phyloP scores from a whole-genome alignment of 495 filamentous ascomycete species.

The Geoglossum glabrum region DNA sequence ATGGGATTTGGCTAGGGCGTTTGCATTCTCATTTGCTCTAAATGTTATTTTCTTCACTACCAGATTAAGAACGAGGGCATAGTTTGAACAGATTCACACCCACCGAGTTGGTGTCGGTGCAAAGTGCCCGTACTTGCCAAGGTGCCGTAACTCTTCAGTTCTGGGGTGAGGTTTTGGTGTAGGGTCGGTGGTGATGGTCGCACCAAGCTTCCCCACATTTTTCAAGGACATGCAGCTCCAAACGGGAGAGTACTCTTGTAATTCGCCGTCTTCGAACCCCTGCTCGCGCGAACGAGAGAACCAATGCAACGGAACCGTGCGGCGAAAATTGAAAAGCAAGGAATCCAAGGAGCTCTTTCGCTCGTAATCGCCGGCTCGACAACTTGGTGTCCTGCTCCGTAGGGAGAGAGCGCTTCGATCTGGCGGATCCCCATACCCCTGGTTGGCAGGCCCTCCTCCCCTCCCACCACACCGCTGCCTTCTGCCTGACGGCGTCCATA shows the following conservation, averaged over 20 bases:
- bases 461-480: too few relatives aligned
- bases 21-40: background rate
- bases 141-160: background rate
- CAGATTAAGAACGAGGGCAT: background rate
- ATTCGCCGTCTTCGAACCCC: background rate
- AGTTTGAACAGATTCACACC: background rate
- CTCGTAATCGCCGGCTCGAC: background rate
- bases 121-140: background rate
- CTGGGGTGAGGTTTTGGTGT: background rate
- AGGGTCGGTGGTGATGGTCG: background rate
- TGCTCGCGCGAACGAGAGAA: background rate
- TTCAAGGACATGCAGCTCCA: background rate
- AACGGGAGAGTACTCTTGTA: background rate
- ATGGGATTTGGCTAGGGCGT: slow-evolving; percentile 1
- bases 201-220: background rate
- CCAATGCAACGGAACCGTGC: background rate
- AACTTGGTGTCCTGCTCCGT: too few relatives aligned
- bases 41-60: background rate
- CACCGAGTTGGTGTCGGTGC: background rate
- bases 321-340: background rate
- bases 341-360: background rate
- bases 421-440: background rate
- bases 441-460: too few relatives aligned
- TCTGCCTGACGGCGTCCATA: too few relatives aligned
- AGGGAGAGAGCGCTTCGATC: background rate